Evolutionary conservation across 108 stramenopile genomes (phyloP), one percentile per base, ranked within the genome.

Genomic region (Licmophora abbreviata): DNA sequence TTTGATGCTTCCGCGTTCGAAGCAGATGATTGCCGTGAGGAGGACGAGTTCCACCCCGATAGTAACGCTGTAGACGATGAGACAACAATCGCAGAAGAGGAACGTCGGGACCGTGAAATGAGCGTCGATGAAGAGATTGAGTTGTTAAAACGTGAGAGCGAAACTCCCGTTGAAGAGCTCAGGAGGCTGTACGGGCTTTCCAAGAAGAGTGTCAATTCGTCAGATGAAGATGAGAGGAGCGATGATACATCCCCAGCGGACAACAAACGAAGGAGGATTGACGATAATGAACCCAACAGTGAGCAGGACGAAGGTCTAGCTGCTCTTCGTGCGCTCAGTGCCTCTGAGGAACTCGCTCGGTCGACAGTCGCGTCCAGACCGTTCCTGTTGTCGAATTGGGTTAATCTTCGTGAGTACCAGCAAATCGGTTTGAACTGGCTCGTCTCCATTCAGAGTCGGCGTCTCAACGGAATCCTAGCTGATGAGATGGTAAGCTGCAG

Each of bases 401-500:
- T 92, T 4, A 87, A 92, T 56, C 66, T 99, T 36, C 68, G 98
- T 33, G 73, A 74, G 50, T 99, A 99, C 61, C 98, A 99, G 81
- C 93, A 96, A 27, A 59, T 74, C 44, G 96, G 98, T 1, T 67
- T 99, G 43, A 92, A 94, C 56, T 99, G 98, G 98, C 74, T 99
- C 10, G 93, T 95, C 26, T 95, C 94, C 5, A 68, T 95, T 32
- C 93, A 95, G 40, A 80, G 92, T 25, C 68, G 95, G 12, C 78
- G 93, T 12, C 74, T 99, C 44, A 99, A 99, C 65, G 96, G 96
- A 1, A 99, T 99, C 49, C 73, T 99, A n/a, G 98, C 98, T 0
- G 98, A 97, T 76, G 98, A 96, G 59, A 58, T 69, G 71, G 29
- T 32, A n/a, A n/a, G n/a, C n/a, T n/a, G n/a, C n/a, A n/a, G n/a